Percentiles rank a stretch among this genome's conserved stretches.
Evolutionary conservation across 2,329 filamentous ascomycete genomes (phyloP).

Genomic region (Tetracladium maxilliforme): DNA sequence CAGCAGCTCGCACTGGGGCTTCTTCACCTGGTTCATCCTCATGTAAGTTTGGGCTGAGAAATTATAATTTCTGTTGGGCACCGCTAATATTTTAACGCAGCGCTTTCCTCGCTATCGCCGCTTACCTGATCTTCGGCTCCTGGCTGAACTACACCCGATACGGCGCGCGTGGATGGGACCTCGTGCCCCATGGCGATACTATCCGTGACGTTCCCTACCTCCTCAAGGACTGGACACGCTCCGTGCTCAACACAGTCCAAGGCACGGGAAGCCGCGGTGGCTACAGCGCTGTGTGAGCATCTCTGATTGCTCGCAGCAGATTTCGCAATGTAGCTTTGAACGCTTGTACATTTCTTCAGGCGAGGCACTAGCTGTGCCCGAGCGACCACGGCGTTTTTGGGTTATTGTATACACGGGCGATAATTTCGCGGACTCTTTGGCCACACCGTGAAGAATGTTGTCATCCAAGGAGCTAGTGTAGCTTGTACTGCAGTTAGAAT

Average conservation of each 20-base stretch:
- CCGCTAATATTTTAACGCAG: conserved; percentile 29
- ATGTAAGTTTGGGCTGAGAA: conserved; percentile 44
- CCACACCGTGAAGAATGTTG: too few relatives aligned
- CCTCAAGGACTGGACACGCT: conserved; percentile 72
- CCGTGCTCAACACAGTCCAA: conserved; percentile 71
- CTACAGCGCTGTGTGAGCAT: conserved; percentile 72
- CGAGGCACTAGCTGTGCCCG: too few relatives aligned
- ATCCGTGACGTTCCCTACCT: conserved; percentile 88
- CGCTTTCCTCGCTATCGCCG: conserved; percentile 67
- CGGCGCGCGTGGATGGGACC: conserved; percentile 86
- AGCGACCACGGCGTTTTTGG: too few relatives aligned
- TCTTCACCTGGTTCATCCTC: conserved; percentile 94
- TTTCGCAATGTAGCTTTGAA: too few relatives aligned
- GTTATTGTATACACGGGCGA: too few relatives aligned
- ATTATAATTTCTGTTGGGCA: conserved; percentile 4
- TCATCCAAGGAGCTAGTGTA: too few relatives aligned
- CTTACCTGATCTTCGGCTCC: conserved; percentile 93
- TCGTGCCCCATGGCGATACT: conserved; percentile 82
- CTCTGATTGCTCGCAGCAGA: neutral
- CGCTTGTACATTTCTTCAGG: too few relatives aligned
- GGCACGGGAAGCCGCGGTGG: conserved; percentile 74
- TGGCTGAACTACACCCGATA: conserved; percentile 99
- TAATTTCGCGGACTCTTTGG: too few relatives aligned
- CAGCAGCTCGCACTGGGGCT: conserved; percentile 60
- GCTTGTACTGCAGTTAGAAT: too few relatives aligned